A percentile compares a stretch with the other conserved stretches of the same genome.
Conservation (phyloP, 495 filamentous ascomycete species). For the Choiromyces venosus region DNA sequence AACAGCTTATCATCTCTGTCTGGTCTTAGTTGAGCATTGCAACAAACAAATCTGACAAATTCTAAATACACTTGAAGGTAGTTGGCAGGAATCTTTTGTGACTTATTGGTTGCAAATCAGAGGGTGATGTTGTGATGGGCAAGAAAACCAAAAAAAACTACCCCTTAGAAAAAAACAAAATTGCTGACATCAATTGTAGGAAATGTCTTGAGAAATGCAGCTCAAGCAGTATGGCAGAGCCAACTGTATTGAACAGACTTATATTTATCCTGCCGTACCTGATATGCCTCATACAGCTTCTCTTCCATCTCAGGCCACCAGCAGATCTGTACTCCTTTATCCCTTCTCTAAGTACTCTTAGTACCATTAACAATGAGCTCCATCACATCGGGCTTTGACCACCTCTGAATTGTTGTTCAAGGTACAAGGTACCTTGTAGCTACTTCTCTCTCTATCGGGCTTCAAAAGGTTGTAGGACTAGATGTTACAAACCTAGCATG, state of each 20-base stretch:
- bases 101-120: background rate
- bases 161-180: constrained; percentile 7
- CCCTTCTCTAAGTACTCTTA: background rate
- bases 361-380: background rate
- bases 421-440: too few species aligned
- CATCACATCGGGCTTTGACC: too few species aligned
- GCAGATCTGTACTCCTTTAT: background rate
- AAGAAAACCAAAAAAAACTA: background rate
- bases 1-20: too few species aligned
- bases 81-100: too few species aligned
- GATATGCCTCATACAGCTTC: background rate
- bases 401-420: too few species aligned
- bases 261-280: constrained; percentile 2
- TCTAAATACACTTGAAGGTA: too few species aligned
- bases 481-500: too few species aligned
- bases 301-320: constrained; percentile 10
- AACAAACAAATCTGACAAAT: too few species aligned
- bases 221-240: background rate
- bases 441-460: too few species aligned
- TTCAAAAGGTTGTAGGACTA: too few species aligned
- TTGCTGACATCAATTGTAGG: background rate
- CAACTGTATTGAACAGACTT: constrained; percentile 2
- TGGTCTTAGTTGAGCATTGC: too few species aligned
- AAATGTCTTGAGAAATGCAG: background rate
- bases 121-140: background rate